phyloP scores from a whole-genome alignment of 495 filamentous ascomycete species.

The Thermothielavioides terrestris region DNA sequence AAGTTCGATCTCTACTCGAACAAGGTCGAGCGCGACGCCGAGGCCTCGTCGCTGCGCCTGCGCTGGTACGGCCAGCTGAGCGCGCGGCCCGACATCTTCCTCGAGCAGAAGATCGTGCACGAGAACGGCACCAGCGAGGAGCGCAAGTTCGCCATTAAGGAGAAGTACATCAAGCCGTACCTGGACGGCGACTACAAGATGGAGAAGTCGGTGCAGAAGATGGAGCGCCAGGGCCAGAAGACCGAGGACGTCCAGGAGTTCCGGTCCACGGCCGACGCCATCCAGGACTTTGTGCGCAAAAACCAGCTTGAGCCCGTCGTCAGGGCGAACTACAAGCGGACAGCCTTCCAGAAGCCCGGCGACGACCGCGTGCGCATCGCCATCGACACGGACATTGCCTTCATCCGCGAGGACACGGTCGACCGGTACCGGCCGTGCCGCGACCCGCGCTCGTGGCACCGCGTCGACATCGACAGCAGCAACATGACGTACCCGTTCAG shows the following conservation, averaged over 20 bases:
- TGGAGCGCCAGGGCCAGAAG: slow-evolving; percentile 57
- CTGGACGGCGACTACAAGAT: slow-evolving; percentile 80
- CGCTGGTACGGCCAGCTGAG: slow-evolving; percentile 87
- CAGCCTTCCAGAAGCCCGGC: slow-evolving; percentile 92
- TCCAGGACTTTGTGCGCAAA: slow-evolving; percentile 72
- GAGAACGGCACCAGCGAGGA: slow-evolving; percentile 68
- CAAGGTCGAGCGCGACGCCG: slow-evolving; percentile 68
- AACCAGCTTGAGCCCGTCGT: slow-evolving; percentile 75
- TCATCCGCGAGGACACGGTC: slow-evolving; percentile 86
- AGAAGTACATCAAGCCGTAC: slow-evolving; percentile 87
- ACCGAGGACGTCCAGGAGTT: slow-evolving; percentile 58
- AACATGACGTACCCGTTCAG: slow-evolving; percentile 81
- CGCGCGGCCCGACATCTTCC: slow-evolving; percentile 63
- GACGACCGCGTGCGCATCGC: slow-evolving; percentile 86
- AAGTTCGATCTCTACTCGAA: slow-evolving; percentile 76
- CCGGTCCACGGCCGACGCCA: slow-evolving; percentile 60
- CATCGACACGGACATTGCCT: slow-evolving; percentile 83
- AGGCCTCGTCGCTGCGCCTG: slow-evolving; percentile 74
- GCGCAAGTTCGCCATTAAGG: slow-evolving; percentile 74
- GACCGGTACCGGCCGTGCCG: slow-evolving; percentile 80
- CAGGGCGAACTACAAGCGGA: slow-evolving; percentile 86
- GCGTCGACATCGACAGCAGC: slow-evolving; percentile 73
- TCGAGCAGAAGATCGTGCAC: slow-evolving; percentile 83
- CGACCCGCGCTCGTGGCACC: slow-evolving; percentile 82
- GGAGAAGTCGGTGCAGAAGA: slow-evolving; percentile 80